Evolutionary conservation across 2,329 filamentous ascomycete genomes (phyloP), one percentile per base, ranked within the genome.

Genomic region (Leptosphaerulina australis): DNA sequence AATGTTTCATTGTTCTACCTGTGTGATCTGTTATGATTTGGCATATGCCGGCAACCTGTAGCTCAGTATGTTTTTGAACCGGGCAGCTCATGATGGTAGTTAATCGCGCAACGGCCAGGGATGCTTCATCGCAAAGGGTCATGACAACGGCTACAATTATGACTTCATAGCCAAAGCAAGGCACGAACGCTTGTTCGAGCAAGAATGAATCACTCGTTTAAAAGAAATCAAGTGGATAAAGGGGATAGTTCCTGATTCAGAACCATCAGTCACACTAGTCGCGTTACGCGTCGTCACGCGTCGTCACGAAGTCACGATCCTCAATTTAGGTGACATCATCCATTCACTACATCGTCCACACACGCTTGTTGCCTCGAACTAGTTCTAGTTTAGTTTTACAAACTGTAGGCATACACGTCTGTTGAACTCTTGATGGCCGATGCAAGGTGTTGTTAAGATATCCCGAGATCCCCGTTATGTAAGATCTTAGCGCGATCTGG

Each of bases 251-350:
- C 30, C 14, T 24, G 9, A 25, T n/a, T 22, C 17, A 10, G 17
- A 24, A 11, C 25, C 26, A 15, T 17, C n/a, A 12, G 21, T 44
- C 46, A 28, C 38, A 39, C 39, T 50, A 38, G 30, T 36, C 46
- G 39, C 46, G 46, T 38, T 38, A 48, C 38, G 26, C 38, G 45
- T n/a, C 28, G 28, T 29, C 5, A 29, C 28, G 24, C 24, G 28
- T 38, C 33, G n/a, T 50, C 39, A 50, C 39, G 47, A 39, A 44
- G 40, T 50, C 38, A 50, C 46, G 46, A 30, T 39, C 3, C 3
- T 25, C 4, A 34, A 28, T 39, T 24, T 11, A n/a, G 0, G 24
- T 50, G 46, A 50, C 46, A 50, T 50, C 33, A 50, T 44, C 14
- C 20, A 38, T 18, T 11, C 21, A 35, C 21, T 12, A 30, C 28